These are phyloP conservation scores for Obelidium mucronatum DNA, from an alignment of 192 early-diverging fungal genomes.

Conservation along the genomic window DNA sequence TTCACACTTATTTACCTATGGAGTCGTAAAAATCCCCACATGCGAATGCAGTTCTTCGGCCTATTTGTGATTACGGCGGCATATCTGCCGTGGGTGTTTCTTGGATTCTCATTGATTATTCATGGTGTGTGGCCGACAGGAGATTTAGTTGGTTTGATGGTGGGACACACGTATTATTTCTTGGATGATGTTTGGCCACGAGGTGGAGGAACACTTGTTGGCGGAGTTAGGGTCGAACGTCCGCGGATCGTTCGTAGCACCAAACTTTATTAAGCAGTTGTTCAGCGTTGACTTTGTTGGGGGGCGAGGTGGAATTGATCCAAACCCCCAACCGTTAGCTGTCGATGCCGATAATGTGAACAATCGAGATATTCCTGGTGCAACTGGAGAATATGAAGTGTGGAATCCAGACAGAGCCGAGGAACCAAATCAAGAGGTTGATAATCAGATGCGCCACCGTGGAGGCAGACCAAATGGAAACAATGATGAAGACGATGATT, in stretches of 20 bases:
- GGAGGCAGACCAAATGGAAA: no score
- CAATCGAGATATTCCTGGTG: neutral
- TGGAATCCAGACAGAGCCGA: conserved; percentile 11
- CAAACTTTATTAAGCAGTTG: conserved; percentile 26
- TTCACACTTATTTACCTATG: conserved; percentile 94
- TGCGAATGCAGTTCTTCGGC: conserved; percentile 88
- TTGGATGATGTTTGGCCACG: conserved; percentile 93
- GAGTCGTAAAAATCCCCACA: conserved; percentile 93
- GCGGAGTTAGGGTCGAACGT: conserved; percentile 12
- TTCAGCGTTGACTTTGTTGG: neutral
- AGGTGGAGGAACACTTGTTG: conserved; percentile 27
- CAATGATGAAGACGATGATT: neutral
- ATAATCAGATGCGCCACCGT: no score
- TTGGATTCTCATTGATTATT: conserved; percentile 87
- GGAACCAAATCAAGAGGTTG: no score
- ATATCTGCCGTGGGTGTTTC: conserved; percentile 89
- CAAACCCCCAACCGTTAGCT: neutral
- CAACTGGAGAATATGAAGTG: conserved; percentile 33
- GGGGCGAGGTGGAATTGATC: neutral
- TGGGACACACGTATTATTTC: conserved; percentile 96
- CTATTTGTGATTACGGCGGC: conserved; percentile 92
- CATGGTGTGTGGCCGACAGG: conserved; percentile 77
- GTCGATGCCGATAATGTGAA: neutral
- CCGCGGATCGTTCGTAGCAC: conserved; percentile 35
- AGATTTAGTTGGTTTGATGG: conserved; percentile 83